Conservation (phyloP, 2,329 filamentous ascomycete species). For the Cladosporium austrohemisphaericum region DNA sequence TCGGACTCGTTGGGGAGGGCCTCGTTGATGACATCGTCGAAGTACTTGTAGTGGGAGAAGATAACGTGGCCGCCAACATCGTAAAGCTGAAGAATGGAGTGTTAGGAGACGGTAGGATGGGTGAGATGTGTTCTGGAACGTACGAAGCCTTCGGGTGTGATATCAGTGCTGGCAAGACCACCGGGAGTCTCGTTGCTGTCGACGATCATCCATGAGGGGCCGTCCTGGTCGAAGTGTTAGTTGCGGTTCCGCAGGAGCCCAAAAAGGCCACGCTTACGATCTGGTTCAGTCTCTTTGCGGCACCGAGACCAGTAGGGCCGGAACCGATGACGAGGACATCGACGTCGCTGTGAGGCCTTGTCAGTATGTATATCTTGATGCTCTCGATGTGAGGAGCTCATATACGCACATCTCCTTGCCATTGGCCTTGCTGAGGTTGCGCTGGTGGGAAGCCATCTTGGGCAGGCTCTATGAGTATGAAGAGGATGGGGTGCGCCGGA, state of each 20-base stretch:
- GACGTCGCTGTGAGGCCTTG: slow-evolving; percentile 62
- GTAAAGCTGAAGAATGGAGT: slow-evolving; percentile 65
- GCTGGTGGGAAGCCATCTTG: slow-evolving; percentile 22
- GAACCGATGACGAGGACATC: slow-evolving; percentile 98
- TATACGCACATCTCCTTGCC: slow-evolving; percentile 31
- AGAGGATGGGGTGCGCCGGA: not conserved
- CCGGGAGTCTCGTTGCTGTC: slow-evolving; percentile 89
- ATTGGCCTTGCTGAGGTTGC: slow-evolving; percentile 32
- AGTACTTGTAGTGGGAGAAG: slow-evolving; percentile 99
- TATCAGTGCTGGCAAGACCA: slow-evolving; percentile 92
- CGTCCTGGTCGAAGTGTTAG: slow-evolving; percentile 56
- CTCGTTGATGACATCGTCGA: slow-evolving; percentile 97
- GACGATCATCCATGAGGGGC: slow-evolving; percentile 92
- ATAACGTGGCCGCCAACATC: slow-evolving; percentile 98
- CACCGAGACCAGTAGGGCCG: slow-evolving; percentile 94
- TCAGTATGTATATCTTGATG: too few species aligned
- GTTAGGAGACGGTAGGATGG: slow-evolving; percentile 15
- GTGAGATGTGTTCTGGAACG: slow-evolving; percentile 42
- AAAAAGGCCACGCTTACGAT: slow-evolving; percentile 58
- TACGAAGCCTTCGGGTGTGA: slow-evolving; percentile 95
- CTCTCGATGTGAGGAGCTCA: not conserved
- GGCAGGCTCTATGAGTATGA: not conserved
- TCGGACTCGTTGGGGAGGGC: slow-evolving; percentile 89
- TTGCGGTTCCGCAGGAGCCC: slow-evolving; percentile 14
- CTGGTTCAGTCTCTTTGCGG: slow-evolving; percentile 95